Evolutionary conservation across 2,329 filamentous ascomycete species (phyloP).

Genomic region (Ophiostoma tasmaniense): DNA sequence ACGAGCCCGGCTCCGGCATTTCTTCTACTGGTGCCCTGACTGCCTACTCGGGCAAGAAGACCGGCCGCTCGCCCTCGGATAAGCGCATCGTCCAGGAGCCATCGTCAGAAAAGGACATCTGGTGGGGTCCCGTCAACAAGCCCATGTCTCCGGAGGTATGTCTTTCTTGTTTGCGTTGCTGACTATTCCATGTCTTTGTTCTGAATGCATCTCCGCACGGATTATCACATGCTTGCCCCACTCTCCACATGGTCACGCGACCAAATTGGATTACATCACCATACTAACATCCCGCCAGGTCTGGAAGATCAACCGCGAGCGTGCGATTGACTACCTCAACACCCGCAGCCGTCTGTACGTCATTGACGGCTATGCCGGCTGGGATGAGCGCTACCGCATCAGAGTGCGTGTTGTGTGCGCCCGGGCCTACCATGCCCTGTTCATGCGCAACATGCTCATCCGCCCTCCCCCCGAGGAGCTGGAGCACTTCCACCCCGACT

Average conservation of each 20-base stretch:
- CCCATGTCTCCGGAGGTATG: constrained; percentile 94
- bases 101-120: constrained; percentile 81
- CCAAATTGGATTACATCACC: background rate
- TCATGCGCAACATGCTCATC: constrained; percentile 99
- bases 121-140: constrained; percentile 99
- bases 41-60: constrained; percentile 97
- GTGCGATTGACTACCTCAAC: constrained; percentile 98
- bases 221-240: constrained; percentile 2
- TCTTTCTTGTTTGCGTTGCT: constrained; percentile 1
- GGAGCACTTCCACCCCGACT: constrained; percentile 96
- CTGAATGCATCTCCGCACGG: background rate
- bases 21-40: constrained; percentile 91
- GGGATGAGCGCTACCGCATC: constrained; percentile 98
- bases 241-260: background rate
- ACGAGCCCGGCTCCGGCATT: constrained; percentile 96
- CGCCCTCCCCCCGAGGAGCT: constrained; percentile 84
- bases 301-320: constrained; percentile 99
- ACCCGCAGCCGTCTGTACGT: constrained; percentile 98
- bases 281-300: constrained; percentile 53
- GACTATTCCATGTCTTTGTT: background rate
- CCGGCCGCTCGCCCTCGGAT: constrained; percentile 89
- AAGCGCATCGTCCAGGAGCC: constrained; percentile 95
- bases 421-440: constrained; percentile 97
- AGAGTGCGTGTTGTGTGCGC: constrained; percentile 96
- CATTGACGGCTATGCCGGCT: constrained; percentile 92